Percentiles rank a stretch among this genome's conserved stretches.
Evolutionary conservation across 306 rosid genomes (phyloP).

Genomic region (Calophaca sinica): DNA sequence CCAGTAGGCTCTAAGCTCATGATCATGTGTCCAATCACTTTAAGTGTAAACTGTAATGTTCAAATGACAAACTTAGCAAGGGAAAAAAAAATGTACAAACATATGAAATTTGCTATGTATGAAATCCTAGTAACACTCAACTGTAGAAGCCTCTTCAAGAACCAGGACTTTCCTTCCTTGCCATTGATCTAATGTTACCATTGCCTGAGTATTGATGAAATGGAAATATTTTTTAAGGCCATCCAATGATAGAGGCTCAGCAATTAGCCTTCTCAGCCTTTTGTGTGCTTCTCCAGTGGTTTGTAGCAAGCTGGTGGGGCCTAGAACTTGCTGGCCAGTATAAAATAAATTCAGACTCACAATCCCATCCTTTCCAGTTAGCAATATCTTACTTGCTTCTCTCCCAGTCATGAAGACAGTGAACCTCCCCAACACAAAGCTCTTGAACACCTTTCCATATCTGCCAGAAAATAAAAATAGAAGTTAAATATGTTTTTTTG

Average conservation of each 20-base stretch:
- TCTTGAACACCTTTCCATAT: slow-evolving; percentile 88
- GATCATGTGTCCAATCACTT: slow-evolving; percentile 93
- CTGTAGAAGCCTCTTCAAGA: slow-evolving; percentile 91
- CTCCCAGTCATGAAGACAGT: slow-evolving; percentile 88
- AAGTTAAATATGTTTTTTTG: too few relatives aligned
- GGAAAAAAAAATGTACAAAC: background rate
- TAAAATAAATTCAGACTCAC: slow-evolving; percentile 85
- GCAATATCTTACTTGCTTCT: slow-evolving; percentile 78
- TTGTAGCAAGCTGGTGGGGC: slow-evolving; percentile 85
- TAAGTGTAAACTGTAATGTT: slow-evolving; percentile 72
- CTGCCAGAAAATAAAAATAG: slow-evolving; percentile 41
- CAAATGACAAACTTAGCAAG: slow-evolving; percentile 17
- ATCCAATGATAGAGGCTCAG: slow-evolving; percentile 79
- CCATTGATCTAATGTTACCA: slow-evolving; percentile 71
- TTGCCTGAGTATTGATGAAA: slow-evolving; percentile 73
- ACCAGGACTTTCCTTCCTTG: slow-evolving; percentile 59
- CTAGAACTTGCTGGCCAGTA: slow-evolving; percentile 80
- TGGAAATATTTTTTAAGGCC: slow-evolving; percentile 78
- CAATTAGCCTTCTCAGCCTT: slow-evolving; percentile 75
- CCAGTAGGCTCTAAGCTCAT: slow-evolving; percentile 88
- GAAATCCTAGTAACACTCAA: slow-evolving; percentile 49
- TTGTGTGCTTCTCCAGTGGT: slow-evolving; percentile 83
- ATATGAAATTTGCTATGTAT: slow-evolving; percentile 3
- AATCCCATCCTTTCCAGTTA: slow-evolving; percentile 82
- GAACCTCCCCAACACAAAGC: slow-evolving; percentile 75